Percentiles rank a stretch among this genome's conserved stretches.
Conservation (phyloP, 331 rosid species). For the Spiraea crenata region DNA sequence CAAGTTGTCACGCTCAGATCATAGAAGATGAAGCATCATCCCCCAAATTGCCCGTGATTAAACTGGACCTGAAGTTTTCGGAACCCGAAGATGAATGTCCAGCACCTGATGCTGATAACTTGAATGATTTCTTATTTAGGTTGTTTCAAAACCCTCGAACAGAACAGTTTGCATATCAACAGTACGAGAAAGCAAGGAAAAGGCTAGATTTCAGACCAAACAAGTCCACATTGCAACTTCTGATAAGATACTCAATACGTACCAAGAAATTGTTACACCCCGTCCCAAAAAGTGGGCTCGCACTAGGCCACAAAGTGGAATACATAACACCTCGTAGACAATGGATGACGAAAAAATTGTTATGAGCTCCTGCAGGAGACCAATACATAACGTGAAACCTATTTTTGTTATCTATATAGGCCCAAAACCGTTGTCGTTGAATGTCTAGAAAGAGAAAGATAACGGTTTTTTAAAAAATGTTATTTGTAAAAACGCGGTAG, state of each 20-base stretch:
- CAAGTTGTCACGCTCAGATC: conserved; percentile 48
- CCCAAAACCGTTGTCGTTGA: too few species aligned
- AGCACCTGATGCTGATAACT: conserved; percentile 30
- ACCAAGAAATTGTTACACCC: too few species aligned
- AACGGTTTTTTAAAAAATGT: too few species aligned
- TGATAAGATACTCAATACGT: conserved; percentile 56
- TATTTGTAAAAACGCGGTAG: too few species aligned
- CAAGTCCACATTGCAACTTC: conserved; percentile 43
- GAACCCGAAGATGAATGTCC: conserved; percentile 18
- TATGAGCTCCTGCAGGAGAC: too few species aligned
- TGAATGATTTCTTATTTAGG: conserved; percentile 46
- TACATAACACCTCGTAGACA: too few species aligned
- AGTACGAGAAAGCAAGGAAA: conserved; percentile 52
- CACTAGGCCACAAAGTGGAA: too few species aligned
- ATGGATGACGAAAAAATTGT: too few species aligned
- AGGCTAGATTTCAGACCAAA: conserved; percentile 52
- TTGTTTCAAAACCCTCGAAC: conserved; percentile 48
- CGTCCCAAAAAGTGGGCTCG: too few species aligned
- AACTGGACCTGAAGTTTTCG: conserved; percentile 24
- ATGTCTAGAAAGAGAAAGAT: too few species aligned
- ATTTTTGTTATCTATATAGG: too few species aligned
- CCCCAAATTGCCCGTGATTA: conserved; percentile 29
- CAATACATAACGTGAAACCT: too few species aligned
- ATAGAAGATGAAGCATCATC: conserved; percentile 40
- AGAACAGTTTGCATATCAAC: conserved; percentile 42